These are phyloP conservation scores for Fonsecaea erecta DNA, from an alignment of 2,329 filamentous ascomycete species.

Conservation along the genomic window DNA sequence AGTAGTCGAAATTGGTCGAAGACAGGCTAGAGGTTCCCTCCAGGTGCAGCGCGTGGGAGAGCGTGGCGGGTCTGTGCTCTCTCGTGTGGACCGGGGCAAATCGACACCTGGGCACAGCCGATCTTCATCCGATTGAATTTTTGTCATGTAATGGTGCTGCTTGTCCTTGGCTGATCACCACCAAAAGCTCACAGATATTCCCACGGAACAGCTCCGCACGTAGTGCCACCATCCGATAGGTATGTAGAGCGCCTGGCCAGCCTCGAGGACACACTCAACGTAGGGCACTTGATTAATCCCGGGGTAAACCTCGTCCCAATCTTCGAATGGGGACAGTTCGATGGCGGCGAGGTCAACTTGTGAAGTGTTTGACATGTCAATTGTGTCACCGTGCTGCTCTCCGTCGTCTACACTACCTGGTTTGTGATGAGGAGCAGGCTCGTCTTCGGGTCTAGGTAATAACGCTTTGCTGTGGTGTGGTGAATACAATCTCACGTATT, in stretches of 20 bases:
- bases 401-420: conserved; percentile 23
- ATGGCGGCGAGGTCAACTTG: conserved; percentile 73
- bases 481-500: conserved; percentile 88
- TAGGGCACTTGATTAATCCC: conserved; percentile 66
- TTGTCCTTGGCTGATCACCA: conserved; percentile 55
- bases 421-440: conserved; percentile 34
- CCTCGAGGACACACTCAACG: conserved; percentile 74
- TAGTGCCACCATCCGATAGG: conserved; percentile 99
- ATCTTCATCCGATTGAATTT: not conserved
- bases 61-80: not conserved
- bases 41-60: not conserved
- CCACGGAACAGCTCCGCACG: conserved; percentile 79
- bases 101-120: not conserved
- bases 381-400: conserved; percentile 61
- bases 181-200: conserved; percentile 97
- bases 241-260: conserved; percentile 86
- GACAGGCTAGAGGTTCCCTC: not conserved
- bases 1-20: not conserved
- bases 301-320: conserved; percentile 55
- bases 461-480: conserved; percentile 65
- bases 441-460: conserved; percentile 60
- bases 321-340: conserved; percentile 57
- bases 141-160: not conserved
- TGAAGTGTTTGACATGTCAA: conserved; percentile 94
- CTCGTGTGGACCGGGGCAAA: not conserved